Percentiles rank a stretch among this genome's conserved stretches.
Conservation (phyloP, 371 early-diverging fungal genomes). For the Mortierella sp. region DNA sequence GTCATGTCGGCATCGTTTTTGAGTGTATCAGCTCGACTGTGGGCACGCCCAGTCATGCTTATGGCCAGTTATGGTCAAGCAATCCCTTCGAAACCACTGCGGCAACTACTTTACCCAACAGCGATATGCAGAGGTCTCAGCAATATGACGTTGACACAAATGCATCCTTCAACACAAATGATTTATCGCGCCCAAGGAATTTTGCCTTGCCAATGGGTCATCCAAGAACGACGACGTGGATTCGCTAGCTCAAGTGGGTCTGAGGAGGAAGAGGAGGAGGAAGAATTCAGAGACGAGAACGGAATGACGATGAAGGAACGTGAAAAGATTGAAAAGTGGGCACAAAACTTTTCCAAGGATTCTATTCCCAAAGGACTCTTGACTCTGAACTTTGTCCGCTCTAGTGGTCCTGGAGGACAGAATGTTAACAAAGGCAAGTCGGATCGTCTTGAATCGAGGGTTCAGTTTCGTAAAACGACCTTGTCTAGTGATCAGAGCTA, state of each 20-base stretch:
- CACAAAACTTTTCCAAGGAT: conserved; percentile 34
- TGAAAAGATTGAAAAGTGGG: conserved; percentile 52
- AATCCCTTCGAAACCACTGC: not conserved
- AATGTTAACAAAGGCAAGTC: conserved; percentile 88
- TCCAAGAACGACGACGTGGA: conserved; percentile 7
- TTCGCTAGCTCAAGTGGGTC: conserved; percentile 17
- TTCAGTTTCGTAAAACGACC: no score
- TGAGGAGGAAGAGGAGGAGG: conserved; percentile 9
- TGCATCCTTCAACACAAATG: no score
- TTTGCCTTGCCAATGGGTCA: not conserved
- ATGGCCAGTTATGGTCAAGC: not conserved
- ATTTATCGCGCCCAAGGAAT: no score
- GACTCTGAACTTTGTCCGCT: conserved; percentile 62
- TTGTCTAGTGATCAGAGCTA: no score
- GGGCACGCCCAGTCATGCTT: not conserved
- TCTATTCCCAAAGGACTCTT: conserved; percentile 52
- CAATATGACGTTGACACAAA: no score
- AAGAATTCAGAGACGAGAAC: conserved; percentile 43
- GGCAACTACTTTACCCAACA: not conserved
- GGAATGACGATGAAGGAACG: conserved; percentile 51
- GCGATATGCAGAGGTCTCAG: not conserved
- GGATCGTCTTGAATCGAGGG: not conserved
- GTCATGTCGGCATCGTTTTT: not conserved
- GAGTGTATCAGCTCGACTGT: not conserved
- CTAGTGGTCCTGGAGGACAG: conserved; percentile 90